These are phyloP conservation scores for Diaporthe capsici DNA, from an alignment of 2,329 filamentous ascomycete genomes.

Conservation along the genomic window DNA sequence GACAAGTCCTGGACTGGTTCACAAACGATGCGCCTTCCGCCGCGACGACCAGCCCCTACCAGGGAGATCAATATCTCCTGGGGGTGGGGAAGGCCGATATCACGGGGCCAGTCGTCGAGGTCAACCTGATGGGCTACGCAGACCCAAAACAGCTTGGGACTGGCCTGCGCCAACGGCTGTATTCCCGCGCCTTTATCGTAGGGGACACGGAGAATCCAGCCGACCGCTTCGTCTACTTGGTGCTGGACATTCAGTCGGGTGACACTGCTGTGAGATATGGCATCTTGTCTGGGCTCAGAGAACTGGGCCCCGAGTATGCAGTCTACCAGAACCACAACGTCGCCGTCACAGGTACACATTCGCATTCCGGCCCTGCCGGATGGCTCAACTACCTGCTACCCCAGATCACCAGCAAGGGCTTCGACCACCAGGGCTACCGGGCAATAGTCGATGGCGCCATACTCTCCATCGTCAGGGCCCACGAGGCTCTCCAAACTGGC, in stretches of 20 bases:
- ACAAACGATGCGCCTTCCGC: not conserved
- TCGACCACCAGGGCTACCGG: slow-evolving; percentile 86
- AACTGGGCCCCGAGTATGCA: slow-evolving; percentile 78
- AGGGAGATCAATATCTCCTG: slow-evolving; percentile 61
- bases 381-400: slow-evolving; percentile 95
- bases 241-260: slow-evolving; percentile 87
- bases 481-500: slow-evolving; percentile 76
- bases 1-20: not conserved
- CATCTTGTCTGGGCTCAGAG: slow-evolving; percentile 79
- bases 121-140: slow-evolving; percentile 93
- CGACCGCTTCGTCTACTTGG: slow-evolving; percentile 86
- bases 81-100: slow-evolving; percentile 69
- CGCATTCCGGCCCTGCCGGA: slow-evolving; percentile 88
- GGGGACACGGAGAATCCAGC: slow-evolving; percentile 74
- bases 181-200: slow-evolving; percentile 89
- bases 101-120: slow-evolving; percentile 83
- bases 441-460: slow-evolving; percentile 89
- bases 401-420: slow-evolving; percentile 89
- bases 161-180: slow-evolving; percentile 86
- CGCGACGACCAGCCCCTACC: not conserved
- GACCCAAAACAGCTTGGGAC: slow-evolving; percentile 83
- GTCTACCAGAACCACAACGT: slow-evolving; percentile 84
- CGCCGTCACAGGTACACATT: slow-evolving; percentile 92
- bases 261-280: slow-evolving; percentile 90
- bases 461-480: slow-evolving; percentile 84